A percentile compares a stretch with the other conserved stretches of the same genome.
Evolutionary conservation across 495 filamentous ascomycete genomes (phyloP).

Genomic region (Penicillium goetzii): DNA sequence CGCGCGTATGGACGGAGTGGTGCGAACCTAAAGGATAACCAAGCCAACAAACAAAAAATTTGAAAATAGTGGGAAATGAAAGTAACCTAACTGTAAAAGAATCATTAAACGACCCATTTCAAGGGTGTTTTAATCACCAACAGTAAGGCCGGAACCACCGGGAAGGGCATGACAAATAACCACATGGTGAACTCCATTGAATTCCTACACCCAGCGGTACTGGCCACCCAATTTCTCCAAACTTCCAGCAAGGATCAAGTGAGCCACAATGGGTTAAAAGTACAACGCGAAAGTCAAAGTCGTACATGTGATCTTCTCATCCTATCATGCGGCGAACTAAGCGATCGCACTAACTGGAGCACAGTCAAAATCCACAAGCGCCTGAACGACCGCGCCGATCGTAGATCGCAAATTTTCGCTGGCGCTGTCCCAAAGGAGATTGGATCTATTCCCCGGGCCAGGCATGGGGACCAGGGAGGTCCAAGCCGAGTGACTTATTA

Average conservation of each 20-base stretch:
- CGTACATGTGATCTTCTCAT: not conserved
- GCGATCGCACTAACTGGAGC: not conserved
- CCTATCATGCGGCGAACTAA: not conserved
- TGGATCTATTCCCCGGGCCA: not conserved
- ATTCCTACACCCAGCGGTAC: not conserved
- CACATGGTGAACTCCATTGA: slow-evolving; percentile 1
- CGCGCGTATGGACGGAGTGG: not conserved
- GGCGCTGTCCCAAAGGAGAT: not conserved
- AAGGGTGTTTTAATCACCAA: not conserved
- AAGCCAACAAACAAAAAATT: not conserved
- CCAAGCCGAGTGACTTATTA: not conserved
- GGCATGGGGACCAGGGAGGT: not conserved
- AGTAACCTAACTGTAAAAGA: not conserved
- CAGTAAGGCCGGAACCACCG: not conserved
- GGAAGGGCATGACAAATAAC: not conserved
- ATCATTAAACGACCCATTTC: not conserved
- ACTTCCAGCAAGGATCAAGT: not conserved
- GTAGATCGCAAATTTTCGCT: not conserved
- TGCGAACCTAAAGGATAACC: not conserved
- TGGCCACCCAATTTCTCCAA: not conserved
- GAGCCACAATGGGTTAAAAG: not conserved
- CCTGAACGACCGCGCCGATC: not conserved
- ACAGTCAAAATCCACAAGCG: not conserved
- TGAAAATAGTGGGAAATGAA: not conserved
- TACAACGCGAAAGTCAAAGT: not conserved